Evolutionary conservation across 169 alveolate genomes (phyloP).

Genomic region (Toxoplasma gondii): DNA sequence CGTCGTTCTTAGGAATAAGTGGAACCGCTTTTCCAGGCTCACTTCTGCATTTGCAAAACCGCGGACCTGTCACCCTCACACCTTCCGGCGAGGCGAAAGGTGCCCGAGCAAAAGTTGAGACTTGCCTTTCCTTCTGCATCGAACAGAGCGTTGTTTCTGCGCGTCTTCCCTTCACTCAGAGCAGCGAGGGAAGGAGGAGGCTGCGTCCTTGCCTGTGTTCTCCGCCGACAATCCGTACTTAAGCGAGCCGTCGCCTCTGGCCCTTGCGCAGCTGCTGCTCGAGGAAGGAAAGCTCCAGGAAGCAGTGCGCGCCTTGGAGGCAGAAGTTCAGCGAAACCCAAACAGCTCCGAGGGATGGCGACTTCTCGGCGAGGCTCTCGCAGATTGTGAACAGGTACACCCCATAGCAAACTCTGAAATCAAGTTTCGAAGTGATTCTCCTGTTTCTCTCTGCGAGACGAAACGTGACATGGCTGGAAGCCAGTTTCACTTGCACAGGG

Average conservation of each 20-base stretch:
- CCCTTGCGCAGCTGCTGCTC: conserved; percentile 77
- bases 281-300: conserved; percentile 80
- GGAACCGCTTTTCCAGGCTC: no score
- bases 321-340: conserved; percentile 79
- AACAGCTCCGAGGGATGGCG: conserved; percentile 87
- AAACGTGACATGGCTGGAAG: no score
- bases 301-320: conserved; percentile 85
- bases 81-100: no score
- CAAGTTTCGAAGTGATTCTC: background rate
- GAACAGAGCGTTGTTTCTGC: no score
- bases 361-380: conserved; percentile 83
- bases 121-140: no score
- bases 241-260: conserved; percentile 50
- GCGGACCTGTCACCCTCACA: no score
- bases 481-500: no score
- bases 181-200: background rate
- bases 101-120: no score
- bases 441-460: no score
- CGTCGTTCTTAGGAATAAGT: no score
- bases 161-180: no score
- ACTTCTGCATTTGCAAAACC: no score
- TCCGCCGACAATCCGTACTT: background rate
- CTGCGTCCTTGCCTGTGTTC: background rate
- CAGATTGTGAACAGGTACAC: conserved; percentile 84
- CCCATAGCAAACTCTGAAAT: background rate